These are phyloP conservation scores for Penicillium daleae DNA, from an alignment of 495 filamentous ascomycete genomes.

Conservation along the genomic window DNA sequence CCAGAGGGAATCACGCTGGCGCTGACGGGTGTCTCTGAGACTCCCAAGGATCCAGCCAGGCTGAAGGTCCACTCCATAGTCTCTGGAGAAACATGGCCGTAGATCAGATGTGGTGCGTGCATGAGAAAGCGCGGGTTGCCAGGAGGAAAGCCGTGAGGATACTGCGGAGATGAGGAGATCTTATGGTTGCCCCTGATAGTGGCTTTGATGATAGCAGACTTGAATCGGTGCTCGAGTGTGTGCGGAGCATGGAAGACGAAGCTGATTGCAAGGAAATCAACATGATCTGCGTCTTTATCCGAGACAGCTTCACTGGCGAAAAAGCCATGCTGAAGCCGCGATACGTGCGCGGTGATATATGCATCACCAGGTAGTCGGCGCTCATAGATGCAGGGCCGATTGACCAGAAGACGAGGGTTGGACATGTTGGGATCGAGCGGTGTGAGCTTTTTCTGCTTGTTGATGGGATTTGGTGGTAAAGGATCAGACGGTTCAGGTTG, in stretches of 20 bases:
- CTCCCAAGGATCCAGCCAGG: conserved; percentile 50
- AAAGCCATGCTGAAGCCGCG: conserved; percentile 56
- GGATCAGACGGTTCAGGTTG: conserved; percentile 1
- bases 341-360: conserved; percentile 55
- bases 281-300: conserved; percentile 44
- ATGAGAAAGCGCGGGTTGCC: conserved; percentile 49
- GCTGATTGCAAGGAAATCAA: conserved; percentile 55
- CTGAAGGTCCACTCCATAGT: conserved; percentile 58
- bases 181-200: conserved; percentile 34
- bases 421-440: conserved; percentile 44
- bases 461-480: conserved; percentile 1
- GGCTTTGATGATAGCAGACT: conserved; percentile 49
- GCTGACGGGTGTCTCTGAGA: conserved; percentile 49
- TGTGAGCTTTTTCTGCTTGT: conserved; percentile 7
- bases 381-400: conserved; percentile 55
- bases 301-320: conserved; percentile 48
- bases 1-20: conserved; percentile 49
- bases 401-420: conserved; percentile 48
- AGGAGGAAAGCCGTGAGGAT: conserved; percentile 19
- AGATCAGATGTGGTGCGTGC: conserved; percentile 57
- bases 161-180: not conserved
- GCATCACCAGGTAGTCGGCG: conserved; percentile 51
- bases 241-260: conserved; percentile 55
- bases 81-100: conserved; percentile 55
- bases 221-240: conserved; percentile 49